These are phyloP conservation scores for Auriscalpium vulgare DNA, from an alignment of 768 basidiomycete genomes.

Conservation along the genomic window DNA sequence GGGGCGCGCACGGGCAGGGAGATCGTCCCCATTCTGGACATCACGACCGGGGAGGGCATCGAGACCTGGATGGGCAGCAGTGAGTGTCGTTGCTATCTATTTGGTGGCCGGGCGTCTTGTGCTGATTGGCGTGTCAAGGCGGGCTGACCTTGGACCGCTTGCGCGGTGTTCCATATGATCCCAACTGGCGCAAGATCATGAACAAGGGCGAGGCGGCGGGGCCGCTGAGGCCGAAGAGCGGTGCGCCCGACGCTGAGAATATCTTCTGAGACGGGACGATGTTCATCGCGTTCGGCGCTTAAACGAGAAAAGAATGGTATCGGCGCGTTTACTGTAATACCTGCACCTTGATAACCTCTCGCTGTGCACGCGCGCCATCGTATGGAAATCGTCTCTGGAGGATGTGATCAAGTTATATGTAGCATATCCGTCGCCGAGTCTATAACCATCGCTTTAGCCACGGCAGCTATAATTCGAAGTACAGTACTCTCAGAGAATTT, in stretches of 20 bases:
- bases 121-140: not conserved
- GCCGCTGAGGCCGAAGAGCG: not conserved
- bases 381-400: no score
- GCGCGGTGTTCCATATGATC: not conserved
- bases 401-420: no score
- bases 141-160: not conserved
- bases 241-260: not conserved
- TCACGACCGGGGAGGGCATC: constrained; percentile 9
- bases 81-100: not conserved
- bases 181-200: not conserved
- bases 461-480: no score
- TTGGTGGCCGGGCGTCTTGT: not conserved
- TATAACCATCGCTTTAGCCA: no score
- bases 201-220: not conserved
- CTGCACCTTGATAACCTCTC: no score
- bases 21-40: constrained; percentile 6
- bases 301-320: no score
- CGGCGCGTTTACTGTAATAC: no score
- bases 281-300: no score
- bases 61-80: constrained; percentile 11
- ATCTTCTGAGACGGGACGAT: not conserved
- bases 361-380: no score
- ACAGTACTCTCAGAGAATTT: no score
- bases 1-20: not conserved
- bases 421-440: no score